These are phyloP conservation scores for Rubus parviflorus DNA, from an alignment of 306 rosid species.

Conservation along the genomic window DNA sequence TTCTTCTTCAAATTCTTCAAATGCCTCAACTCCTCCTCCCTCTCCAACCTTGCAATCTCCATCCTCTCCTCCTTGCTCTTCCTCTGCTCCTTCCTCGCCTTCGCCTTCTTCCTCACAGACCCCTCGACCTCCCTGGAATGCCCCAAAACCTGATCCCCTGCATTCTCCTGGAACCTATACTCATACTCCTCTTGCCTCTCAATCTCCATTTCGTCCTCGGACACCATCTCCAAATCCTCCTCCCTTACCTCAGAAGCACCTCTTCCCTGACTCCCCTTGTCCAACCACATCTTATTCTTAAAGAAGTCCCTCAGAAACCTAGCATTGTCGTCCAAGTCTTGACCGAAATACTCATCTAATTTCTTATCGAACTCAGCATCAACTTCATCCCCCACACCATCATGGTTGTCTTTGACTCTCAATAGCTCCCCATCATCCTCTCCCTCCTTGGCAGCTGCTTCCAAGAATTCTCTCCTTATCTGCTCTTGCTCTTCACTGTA, in stretches of 20 bases:
- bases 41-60: slow-evolving; percentile 72
- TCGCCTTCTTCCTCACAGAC: slow-evolving; percentile 80
- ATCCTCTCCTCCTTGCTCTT: slow-evolving; percentile 86
- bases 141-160: slow-evolving; percentile 70
- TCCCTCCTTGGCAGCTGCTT: slow-evolving; percentile 45
- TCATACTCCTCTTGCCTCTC: slow-evolving; percentile 84
- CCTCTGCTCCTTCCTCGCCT: slow-evolving; percentile 80
- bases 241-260: slow-evolving; percentile 32
- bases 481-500: slow-evolving; percentile 71
- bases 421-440: slow-evolving; percentile 62
- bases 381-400: slow-evolving; percentile 19
- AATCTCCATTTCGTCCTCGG: slow-evolving; percentile 69
- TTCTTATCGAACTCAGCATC: slow-evolving; percentile 52
- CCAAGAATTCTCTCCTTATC: slow-evolving; percentile 51
- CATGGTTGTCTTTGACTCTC: slow-evolving; percentile 30
- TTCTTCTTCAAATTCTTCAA: slow-evolving; percentile 89
- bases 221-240: slow-evolving; percentile 58
- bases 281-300: slow-evolving; percentile 66
- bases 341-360: slow-evolving; percentile 68
- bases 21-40: slow-evolving; percentile 89
- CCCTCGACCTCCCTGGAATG: slow-evolving; percentile 72
- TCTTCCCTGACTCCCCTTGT: slow-evolving; percentile 24
- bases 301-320: slow-evolving; percentile 60
- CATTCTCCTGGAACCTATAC: slow-evolving; percentile 75
- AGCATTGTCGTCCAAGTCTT: slow-evolving; percentile 42